Evolutionary conservation across 768 basidiomycete species (phyloP), one percentile per base, ranked within the genome.

Genomic region (Cytidiella melzeri): DNA sequence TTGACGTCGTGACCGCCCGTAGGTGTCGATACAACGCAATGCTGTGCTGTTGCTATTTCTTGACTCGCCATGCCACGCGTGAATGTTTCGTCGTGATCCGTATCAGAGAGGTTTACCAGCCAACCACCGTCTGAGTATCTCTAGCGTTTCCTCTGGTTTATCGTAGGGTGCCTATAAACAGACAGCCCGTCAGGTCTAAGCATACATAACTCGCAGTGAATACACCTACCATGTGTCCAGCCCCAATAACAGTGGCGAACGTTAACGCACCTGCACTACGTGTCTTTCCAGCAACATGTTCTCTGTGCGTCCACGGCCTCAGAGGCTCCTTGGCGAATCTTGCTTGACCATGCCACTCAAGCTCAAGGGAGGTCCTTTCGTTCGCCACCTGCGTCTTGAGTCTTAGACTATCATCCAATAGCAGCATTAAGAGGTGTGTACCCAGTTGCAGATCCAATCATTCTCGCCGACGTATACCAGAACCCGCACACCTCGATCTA

Each of bases 221-320:
- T 5, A 30, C 3, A 28, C 52, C 39, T 34, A 83, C 83, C 83
- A 84, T 85, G 67, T 89, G 87, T 13, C 87, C 87, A 15, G 84
- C 87, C 7, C 72, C 81, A 36, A 73, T 63, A 40, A 86, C 66
- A 1, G 78, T 83, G 4, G 74, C 77, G 61, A 79, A 86, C 24
- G 81, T 84, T 43, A 91, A 65, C 12, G 75, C 76, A 7, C 70
- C 72, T 18, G 69, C 71, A 41, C 67, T 72, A 57, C 81, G 76
- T 36, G 74, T 76, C 58, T 67, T 66, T 4, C 85, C 85, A 0
- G 73, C 84, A 9, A 63, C 61, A 47, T 73, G 60, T 5, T 75
- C 80, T 44, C 74, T 67, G 13, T 85, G 73, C 9, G 60, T 13
- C 42, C 45, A 47, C 12, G 45, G 38, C 26, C 23, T 43, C 15